Percentiles rank a stretch among this genome's conserved stretches.
Conservation (phyloP, 352 stramenopile genomes). For the Halophytophthora batemanensis region DNA sequence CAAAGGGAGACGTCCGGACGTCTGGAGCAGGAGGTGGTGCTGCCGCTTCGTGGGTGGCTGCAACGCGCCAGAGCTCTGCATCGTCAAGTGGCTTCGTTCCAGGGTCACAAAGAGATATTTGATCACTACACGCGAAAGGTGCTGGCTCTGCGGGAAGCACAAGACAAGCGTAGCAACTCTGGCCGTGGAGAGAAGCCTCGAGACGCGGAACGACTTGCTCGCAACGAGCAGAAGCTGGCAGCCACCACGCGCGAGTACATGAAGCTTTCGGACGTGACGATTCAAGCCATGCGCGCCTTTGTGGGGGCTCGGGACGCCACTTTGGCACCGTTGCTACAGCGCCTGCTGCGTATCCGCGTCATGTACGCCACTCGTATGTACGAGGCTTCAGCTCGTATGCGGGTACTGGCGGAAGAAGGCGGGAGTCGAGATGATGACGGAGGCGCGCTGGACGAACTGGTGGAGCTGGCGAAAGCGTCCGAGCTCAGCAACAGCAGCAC, state of each 20-base stretch:
- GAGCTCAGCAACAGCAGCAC: not conserved
- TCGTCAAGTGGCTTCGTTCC: slow-evolving; percentile 44
- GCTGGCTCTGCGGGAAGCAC: slow-evolving; percentile 48
- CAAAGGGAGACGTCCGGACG: slow-evolving; percentile 42
- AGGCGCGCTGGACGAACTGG: slow-evolving; percentile 39
- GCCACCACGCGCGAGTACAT: slow-evolving; percentile 62
- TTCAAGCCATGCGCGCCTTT: slow-evolving; percentile 60
- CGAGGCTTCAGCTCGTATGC: slow-evolving; percentile 51
- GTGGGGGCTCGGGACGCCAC: slow-evolving; percentile 53
- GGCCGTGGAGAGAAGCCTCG: slow-evolving; percentile 71
- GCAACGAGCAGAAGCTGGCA: slow-evolving; percentile 81
- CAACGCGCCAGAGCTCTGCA: slow-evolving; percentile 39
- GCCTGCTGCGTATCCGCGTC: slow-evolving; percentile 63
- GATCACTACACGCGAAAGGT: slow-evolving; percentile 85
- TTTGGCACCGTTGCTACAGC: slow-evolving; percentile 59
- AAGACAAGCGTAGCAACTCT: slow-evolving; percentile 49
- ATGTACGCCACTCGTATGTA: slow-evolving; percentile 53
- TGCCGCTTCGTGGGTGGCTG: slow-evolving; percentile 55
- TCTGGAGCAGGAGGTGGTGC: slow-evolving; percentile 66
- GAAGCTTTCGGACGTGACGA: slow-evolving; percentile 57
- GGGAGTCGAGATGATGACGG: slow-evolving; percentile 31
- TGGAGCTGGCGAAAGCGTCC: slow-evolving; percentile 29
- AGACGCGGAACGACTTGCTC: slow-evolving; percentile 73
- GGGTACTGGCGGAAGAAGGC: slow-evolving; percentile 41
- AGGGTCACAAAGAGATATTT: slow-evolving; percentile 65